A percentile compares a stretch with the other conserved stretches of the same genome.
Evolutionary conservation across 176 grass and related monocot genomes (phyloP).

Genomic region (Phyllostachys edulis): DNA sequence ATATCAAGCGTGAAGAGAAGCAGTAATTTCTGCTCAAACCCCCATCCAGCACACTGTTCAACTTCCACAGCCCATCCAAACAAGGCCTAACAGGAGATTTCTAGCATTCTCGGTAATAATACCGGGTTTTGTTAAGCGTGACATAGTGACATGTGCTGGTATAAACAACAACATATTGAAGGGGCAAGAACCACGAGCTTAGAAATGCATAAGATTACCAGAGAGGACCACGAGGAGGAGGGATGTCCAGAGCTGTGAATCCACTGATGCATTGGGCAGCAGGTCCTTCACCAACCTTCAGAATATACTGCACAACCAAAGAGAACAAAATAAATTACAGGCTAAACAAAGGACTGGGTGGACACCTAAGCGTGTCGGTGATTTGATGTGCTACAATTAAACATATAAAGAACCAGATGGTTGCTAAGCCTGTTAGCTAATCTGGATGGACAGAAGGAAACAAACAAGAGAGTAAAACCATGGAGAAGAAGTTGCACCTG

Average conservation of each 20-base stretch:
- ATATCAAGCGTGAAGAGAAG: not conserved
- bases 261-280: constrained; percentile 89
- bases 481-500: constrained; percentile 40
- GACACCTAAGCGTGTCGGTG: not conserved
- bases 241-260: constrained; percentile 82
- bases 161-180: not conserved
- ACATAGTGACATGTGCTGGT: not conserved
- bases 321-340: not conserved
- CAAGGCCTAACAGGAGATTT: not conserved
- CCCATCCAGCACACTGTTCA: not conserved
- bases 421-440: not conserved
- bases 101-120: not conserved
- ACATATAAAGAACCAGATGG: not conserved
- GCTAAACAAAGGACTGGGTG: not conserved
- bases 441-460: not conserved
- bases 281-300: constrained; percentile 73
- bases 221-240: constrained; percentile 82
- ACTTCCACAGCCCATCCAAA: no score
- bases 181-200: not conserved
- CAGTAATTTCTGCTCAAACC: not conserved
- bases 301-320: constrained; percentile 59
- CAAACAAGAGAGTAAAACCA: not conserved
- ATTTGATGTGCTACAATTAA: not conserved
- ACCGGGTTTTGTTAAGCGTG: not conserved
- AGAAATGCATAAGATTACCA: constrained; percentile 49